Percentiles rank a stretch among this genome's conserved stretches.
Conservation (phyloP, 441 rosid genomes). For the Biscutella laevigata region DNA sequence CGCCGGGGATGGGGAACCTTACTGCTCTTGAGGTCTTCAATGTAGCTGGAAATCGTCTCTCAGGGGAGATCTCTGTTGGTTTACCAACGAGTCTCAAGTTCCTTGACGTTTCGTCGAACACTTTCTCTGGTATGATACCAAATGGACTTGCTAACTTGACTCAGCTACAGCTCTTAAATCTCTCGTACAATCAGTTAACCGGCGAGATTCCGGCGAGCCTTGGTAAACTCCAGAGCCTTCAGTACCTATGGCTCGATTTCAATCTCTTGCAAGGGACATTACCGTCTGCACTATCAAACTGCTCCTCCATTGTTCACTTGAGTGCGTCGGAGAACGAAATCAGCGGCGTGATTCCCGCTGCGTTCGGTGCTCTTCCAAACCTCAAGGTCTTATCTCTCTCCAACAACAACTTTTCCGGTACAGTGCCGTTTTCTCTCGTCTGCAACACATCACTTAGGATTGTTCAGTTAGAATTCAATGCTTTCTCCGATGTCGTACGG, state of each 20-base stretch:
- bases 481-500: conserved; percentile 35
- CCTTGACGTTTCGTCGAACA: conserved; percentile 61
- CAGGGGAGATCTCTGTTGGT: conserved; percentile 51
- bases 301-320: conserved; percentile 73
- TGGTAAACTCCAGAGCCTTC: conserved; percentile 55
- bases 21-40: conserved; percentile 49
- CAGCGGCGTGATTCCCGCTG: conserved; percentile 69
- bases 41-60: conserved; percentile 58
- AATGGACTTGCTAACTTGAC: conserved; percentile 43
- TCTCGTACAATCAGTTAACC: conserved; percentile 64
- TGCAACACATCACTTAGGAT: conserved; percentile 57
- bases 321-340: conserved; percentile 65
- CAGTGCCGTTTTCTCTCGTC: conserved; percentile 55
- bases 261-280: conserved; percentile 67
- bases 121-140: conserved; percentile 59
- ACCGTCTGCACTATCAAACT: conserved; percentile 72
- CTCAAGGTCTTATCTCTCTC: conserved; percentile 65
- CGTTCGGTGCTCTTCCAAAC: conserved; percentile 52
- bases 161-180: conserved; percentile 64
- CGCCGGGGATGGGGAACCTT: conserved; percentile 50
- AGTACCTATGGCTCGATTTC: conserved; percentile 74
- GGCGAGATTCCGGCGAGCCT: conserved; percentile 66
- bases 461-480: conserved; percentile 59
- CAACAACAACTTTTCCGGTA: conserved; percentile 57
- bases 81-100: conserved; percentile 44